Percentiles rank a stretch among this genome's conserved stretches.
These are phyloP conservation scores for Podospora fimiseda DNA, from an alignment of 495 filamentous ascomycete species.

Conservation along the genomic window DNA sequence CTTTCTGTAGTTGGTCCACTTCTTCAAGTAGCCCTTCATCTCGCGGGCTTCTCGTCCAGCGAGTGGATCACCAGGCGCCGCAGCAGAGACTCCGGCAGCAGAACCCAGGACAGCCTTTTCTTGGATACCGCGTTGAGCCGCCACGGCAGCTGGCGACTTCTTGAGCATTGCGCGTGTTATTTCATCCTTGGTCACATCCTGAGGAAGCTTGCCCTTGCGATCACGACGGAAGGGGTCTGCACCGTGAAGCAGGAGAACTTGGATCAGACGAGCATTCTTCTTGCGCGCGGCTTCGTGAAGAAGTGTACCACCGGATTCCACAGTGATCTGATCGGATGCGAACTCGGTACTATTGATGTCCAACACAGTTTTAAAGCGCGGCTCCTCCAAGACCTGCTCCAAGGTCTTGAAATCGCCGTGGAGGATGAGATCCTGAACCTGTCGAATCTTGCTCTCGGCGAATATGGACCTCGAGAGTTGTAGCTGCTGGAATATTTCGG, in stretches of 20 bases:
- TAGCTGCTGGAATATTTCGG: constrained; percentile 91
- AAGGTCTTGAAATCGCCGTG: constrained; percentile 68
- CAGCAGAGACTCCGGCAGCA: constrained; percentile 47
- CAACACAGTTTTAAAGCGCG: constrained; percentile 72
- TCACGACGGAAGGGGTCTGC: constrained; percentile 97
- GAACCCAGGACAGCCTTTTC: constrained; percentile 89
- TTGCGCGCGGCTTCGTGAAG: constrained; percentile 89
- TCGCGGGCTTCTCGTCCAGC: constrained; percentile 82
- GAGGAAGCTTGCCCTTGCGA: constrained; percentile 88
- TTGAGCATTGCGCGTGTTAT: constrained; percentile 79
- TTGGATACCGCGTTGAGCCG: constrained; percentile 91
- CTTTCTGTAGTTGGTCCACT: constrained; percentile 97
- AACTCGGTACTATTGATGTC: constrained; percentile 89
- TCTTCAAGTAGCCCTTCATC: constrained; percentile 98
- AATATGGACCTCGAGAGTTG: constrained; percentile 88
- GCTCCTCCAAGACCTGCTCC: constrained; percentile 73
- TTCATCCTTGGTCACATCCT: constrained; percentile 97
- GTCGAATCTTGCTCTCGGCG: constrained; percentile 74
- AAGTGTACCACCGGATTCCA: constrained; percentile 75
- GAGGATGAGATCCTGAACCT: constrained; percentile 70
- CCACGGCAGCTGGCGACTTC: constrained; percentile 87
- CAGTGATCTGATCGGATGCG: constrained; percentile 68
- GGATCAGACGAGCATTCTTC: constrained; percentile 75
- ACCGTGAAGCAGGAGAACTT: constrained; percentile 85
- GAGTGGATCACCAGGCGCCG: constrained; percentile 55